Evolutionary conservation across 2,329 filamentous ascomycete species (phyloP).

Genomic region (Capronia epimyces): DNA sequence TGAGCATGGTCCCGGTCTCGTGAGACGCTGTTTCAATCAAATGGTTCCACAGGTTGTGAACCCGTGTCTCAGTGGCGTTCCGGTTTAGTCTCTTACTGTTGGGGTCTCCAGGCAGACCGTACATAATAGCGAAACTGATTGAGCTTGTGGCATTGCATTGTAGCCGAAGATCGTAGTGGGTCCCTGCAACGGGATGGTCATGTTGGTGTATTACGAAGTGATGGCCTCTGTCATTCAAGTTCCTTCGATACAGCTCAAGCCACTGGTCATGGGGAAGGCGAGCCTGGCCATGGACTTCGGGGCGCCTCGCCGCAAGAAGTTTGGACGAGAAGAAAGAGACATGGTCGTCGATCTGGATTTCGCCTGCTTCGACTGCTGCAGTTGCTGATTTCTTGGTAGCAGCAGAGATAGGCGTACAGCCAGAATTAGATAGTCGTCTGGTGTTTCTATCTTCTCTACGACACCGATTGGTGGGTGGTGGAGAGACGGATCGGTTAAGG

Average conservation of each 20-base stretch:
- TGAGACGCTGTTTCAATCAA: slow-evolving; percentile 54
- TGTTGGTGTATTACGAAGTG: slow-evolving; percentile 70
- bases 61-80: slow-evolving; percentile 58
- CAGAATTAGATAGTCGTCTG: background rate
- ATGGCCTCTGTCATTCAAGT: slow-evolving; percentile 42
- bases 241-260: slow-evolving; percentile 44
- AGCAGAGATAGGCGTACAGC: background rate
- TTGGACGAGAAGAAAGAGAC: slow-evolving; percentile 45
- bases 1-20: slow-evolving; percentile 53
- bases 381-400: slow-evolving; percentile 9
- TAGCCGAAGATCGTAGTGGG: slow-evolving; percentile 63
- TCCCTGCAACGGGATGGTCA: slow-evolving; percentile 64
- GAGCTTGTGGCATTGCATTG: slow-evolving; percentile 65
- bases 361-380: slow-evolving; percentile 50
- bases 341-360: slow-evolving; percentile 45
- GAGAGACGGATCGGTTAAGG: slow-evolving; percentile 19
- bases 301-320: slow-evolving; percentile 34
- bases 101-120: slow-evolving; percentile 55
- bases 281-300: slow-evolving; percentile 26
- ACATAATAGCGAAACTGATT: slow-evolving; percentile 60
- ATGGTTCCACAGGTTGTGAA: slow-evolving; percentile 60
- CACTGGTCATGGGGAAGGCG: slow-evolving; percentile 42
- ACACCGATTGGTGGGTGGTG: slow-evolving; percentile 13
- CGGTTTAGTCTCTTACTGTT: slow-evolving; percentile 52
- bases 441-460: background rate